phyloP scores from a whole-genome alignment of 371 early-diverging fungal species.

The Massospora cicadina region DNA sequence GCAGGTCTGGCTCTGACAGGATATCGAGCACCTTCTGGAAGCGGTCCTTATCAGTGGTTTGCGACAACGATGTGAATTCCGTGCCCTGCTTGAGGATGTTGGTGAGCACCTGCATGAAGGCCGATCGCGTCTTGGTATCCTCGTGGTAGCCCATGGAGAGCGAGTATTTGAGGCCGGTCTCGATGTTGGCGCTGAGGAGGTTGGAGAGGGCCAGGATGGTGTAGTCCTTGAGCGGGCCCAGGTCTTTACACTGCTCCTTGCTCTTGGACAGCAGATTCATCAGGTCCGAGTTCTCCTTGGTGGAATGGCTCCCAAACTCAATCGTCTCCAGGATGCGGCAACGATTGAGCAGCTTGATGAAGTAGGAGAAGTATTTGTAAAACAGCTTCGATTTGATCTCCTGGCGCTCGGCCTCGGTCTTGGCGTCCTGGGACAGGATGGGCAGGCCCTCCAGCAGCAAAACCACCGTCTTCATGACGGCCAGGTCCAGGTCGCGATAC shows the following conservation, averaged over 20 bases:
- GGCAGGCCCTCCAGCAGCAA: conserved; percentile 62
- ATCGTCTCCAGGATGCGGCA: conserved; percentile 45
- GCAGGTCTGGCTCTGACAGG: conserved; percentile 40
- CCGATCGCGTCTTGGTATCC: conserved; percentile 64
- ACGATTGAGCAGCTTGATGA: conserved; percentile 66
- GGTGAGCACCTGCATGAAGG: conserved; percentile 84
- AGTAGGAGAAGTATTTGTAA: conserved; percentile 74
- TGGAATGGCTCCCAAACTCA: conserved; percentile 15
- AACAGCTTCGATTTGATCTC: conserved; percentile 62
- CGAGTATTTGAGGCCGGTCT: conserved; percentile 75
- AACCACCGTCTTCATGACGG: conserved; percentile 68
- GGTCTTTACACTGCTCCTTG: conserved; percentile 39
- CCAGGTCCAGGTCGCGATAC: conserved; percentile 59
- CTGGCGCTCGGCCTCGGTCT: conserved; percentile 37
- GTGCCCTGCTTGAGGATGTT: conserved; percentile 75
- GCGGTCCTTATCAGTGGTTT: conserved; percentile 49
- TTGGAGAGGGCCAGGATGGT: conserved; percentile 78
- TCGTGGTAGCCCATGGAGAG: conserved; percentile 84
- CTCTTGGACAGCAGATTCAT: conserved; percentile 24
- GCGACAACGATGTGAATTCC: conserved; percentile 65
- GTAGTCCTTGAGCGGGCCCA: conserved; percentile 53
- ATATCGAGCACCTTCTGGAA: conserved; percentile 56
- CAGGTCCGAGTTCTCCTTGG: conserved; percentile 19
- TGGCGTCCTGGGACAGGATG: conserved; percentile 52
- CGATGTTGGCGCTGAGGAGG: conserved; percentile 75